These are phyloP conservation scores for Eutrema yunnanense DNA, from an alignment of 345 rosid genomes.

Conservation along the genomic window DNA sequence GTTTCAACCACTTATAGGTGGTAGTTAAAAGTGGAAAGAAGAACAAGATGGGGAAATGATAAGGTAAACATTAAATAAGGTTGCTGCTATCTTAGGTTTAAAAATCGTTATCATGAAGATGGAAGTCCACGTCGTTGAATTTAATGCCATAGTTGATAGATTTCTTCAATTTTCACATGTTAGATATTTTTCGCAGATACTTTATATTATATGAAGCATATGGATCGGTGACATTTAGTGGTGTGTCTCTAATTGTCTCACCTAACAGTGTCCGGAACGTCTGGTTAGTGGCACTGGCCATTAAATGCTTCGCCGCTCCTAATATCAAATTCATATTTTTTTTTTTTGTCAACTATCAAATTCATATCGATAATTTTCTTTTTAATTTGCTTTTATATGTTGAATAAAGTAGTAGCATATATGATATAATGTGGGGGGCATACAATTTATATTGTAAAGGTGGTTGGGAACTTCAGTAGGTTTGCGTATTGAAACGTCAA, in stretches of 20 bases:
- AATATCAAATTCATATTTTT: neutral
- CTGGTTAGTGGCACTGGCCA: neutral
- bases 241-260: neutral
- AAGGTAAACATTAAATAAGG: constrained; percentile 4
- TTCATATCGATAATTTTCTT: neutral
- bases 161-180: constrained; percentile 3
- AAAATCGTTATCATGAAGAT: constrained; percentile 1
- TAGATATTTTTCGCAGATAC: neutral
- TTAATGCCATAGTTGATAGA: constrained; percentile 4
- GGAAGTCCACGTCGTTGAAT: constrained; percentile 10
- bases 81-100: neutral
- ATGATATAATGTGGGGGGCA: neutral
- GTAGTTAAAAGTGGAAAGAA: constrained; percentile 6
- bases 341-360: neutral
- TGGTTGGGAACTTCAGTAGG: constrained; percentile 12
- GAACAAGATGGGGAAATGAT: neutral
- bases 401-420: neutral
- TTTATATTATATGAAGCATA: constrained; percentile 3
- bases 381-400: neutral
- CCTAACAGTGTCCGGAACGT: neutral
- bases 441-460: neutral
- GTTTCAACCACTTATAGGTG: constrained; percentile 12
- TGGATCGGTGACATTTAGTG: constrained; percentile 26
- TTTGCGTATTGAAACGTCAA: neutral
- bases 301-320: constrained; percentile 5